Base-by-base conservation (phyloP, 371 early-diverging fungal genomes). In the Mortierella sp. region DNA sequence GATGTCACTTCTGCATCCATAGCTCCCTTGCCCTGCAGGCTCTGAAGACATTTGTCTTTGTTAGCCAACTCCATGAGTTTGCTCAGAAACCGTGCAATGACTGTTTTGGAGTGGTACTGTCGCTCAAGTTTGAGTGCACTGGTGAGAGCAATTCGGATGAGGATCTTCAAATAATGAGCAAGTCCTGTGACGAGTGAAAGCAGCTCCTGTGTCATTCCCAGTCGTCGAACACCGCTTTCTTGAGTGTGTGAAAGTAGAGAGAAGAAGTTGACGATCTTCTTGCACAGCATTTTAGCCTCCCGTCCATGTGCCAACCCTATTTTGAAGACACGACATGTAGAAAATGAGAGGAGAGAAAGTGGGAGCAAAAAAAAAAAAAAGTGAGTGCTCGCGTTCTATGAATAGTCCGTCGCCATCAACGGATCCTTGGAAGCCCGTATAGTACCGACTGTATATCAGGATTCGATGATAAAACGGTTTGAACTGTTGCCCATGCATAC, bases 281-380 rank as follows among this genome's bases (percentile, higher is more conserved):
- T 95, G 80, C 94, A 94, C 27, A 98, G 85, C 83, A 95, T 86
- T 74, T 91, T 94, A 27, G 98, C 94, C 79, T 98, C 97, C 46
- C 91, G 84, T 37, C 87, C 90, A 63, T 94, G 91, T 49, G 84
- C 82, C 22, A 93, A 70, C n/a, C 87, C 90, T 85, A 67, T 41
- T 43, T 34, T 21, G n/a, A n/a, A n/a, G n/a, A n/a, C n/a, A n/a
- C n/a, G n/a, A n/a, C n/a, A n/a, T n/a, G n/a, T n/a, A n/a, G n/a
- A n/a, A 34, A 34, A 10, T 50, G 39, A 50, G 29, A 27, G 12
- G 24, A 27, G 29, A 27, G 52, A 31, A 5, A 34, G 21, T 7
- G 34, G 34, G 34, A 34, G 10, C 4, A 10, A 7, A 34, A 34
- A 34, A 34, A 34, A 10, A 7, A 34, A 34, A 10, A 34, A 7